Evolutionary conservation across 805 yeast species (phyloP).

Genomic region (Komagataella pastoris): DNA sequence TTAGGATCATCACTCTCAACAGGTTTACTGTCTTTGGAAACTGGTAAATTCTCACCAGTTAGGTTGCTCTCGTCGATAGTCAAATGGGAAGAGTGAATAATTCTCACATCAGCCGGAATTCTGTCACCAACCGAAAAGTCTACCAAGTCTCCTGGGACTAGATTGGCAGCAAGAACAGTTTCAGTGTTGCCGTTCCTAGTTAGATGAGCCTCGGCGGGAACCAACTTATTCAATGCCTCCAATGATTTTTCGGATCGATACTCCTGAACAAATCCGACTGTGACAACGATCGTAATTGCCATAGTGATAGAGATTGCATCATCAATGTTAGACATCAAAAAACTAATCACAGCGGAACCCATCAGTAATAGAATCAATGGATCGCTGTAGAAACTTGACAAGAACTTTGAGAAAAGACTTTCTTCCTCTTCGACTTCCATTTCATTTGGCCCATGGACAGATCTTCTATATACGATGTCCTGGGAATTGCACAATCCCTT

Average conservation of each 20-base stretch:
- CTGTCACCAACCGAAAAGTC: slow-evolving; percentile 87
- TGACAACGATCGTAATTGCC: slow-evolving; percentile 86
- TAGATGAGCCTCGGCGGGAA: slow-evolving; percentile 93
- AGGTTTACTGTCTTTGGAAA: slow-evolving; percentile 43
- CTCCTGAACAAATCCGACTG: slow-evolving; percentile 96
- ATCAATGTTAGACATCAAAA: slow-evolving; percentile 90
- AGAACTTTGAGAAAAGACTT: slow-evolving; percentile 53
- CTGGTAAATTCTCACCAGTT: slow-evolving; percentile 93
- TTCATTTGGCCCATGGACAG: slow-evolving; percentile 73
- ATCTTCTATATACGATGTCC: slow-evolving; percentile 61
- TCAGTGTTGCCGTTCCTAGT: slow-evolving; percentile 71
- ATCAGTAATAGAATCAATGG: slow-evolving; percentile 80
- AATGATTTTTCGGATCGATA: slow-evolving; percentile 89
- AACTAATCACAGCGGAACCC: slow-evolving; percentile 79
- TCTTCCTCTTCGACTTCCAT: slow-evolving; percentile 69
- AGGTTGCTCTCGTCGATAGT: slow-evolving; percentile 86
- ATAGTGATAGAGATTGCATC: slow-evolving; percentile 91
- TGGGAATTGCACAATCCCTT: slow-evolving; percentile 55
- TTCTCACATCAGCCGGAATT: slow-evolving; percentile 89
- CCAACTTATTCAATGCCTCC: slow-evolving; percentile 84
- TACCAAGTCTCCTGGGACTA: slow-evolving; percentile 95
- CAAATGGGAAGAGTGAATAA: slow-evolving; percentile 66
- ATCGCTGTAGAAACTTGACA: slow-evolving; percentile 76
- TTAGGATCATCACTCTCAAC: slow-evolving; percentile 21
- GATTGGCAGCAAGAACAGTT: slow-evolving; percentile 69